phyloP scores from a whole-genome alignment of 306 rosid genomes.

The Trichosanthes cucumerina region DNA sequence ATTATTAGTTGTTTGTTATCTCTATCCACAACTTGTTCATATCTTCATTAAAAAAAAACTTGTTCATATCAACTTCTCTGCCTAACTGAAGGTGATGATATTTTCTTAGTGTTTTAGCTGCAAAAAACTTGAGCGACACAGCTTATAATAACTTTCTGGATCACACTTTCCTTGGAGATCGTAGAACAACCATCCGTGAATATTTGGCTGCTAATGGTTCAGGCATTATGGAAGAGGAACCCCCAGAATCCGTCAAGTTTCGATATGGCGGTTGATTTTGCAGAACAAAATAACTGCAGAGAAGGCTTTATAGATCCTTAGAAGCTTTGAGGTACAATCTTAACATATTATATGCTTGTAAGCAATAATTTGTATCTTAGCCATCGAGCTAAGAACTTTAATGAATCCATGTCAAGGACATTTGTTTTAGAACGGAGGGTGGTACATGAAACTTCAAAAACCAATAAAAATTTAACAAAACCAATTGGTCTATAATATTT shows the following conservation, averaged over 20 bases:
- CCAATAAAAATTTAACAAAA: background rate
- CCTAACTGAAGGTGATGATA: constrained; percentile 3
- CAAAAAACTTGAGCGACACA: constrained; percentile 48
- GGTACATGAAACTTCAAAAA: background rate
- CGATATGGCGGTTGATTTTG: constrained; percentile 71
- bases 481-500: background rate
- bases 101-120: constrained; percentile 64
- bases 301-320: background rate
- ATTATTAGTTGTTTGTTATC: background rate
- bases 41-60: too few species aligned
- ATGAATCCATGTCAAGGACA: background rate
- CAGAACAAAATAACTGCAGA: background rate
- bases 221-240: constrained; percentile 93
- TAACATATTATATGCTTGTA: background rate
- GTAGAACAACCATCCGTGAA: constrained; percentile 65
- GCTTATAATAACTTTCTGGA: constrained; percentile 76
- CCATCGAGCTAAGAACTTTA: background rate
- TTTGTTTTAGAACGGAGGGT: background rate
- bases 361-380: background rate
- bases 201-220: constrained; percentile 63
- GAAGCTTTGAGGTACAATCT: background rate
- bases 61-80: constrained; percentile 9
- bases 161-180: constrained; percentile 89
- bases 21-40: background rate
- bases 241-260: constrained; percentile 70